A percentile compares a stretch with the other conserved stretches of the same genome.
Evolutionary conservation across 768 basidiomycete genomes (phyloP).

Genomic region (Boletus bicolor): DNA sequence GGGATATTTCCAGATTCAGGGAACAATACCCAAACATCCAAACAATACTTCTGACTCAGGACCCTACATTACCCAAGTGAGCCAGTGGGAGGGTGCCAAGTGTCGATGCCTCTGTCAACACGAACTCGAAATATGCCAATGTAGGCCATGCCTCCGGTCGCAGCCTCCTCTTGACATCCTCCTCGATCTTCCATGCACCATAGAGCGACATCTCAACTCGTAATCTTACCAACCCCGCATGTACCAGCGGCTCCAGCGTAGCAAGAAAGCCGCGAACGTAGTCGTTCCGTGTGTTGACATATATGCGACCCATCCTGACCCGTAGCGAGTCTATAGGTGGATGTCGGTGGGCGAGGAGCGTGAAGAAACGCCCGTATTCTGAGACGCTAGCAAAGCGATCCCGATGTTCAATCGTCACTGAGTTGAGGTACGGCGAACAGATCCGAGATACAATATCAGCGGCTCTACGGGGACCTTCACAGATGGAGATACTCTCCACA

Average conservation of each 20-base stretch:
- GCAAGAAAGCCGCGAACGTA: constrained; percentile 4
- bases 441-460: constrained; percentile 8
- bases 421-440: constrained; percentile 8
- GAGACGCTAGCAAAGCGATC: neutral
- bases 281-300: neutral
- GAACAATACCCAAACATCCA: neutral
- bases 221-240: constrained; percentile 2
- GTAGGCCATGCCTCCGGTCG: constrained; percentile 11
- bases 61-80: neutral
- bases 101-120: constrained; percentile 8
- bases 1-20: neutral
- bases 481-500: constrained; percentile 4
- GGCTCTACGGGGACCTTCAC: constrained; percentile 3
- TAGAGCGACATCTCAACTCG: constrained; percentile 9
- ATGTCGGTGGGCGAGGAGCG: constrained; percentile 2
- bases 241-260: constrained; percentile 2
- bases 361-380: constrained; percentile 5
- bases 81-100: neutral
- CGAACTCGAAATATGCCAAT: constrained; percentile 7
- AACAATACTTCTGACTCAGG: neutral
- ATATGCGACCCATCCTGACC: constrained; percentile 6
- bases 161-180: constrained; percentile 8
- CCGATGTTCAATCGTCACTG: constrained; percentile 4
- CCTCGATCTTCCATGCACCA: constrained; percentile 4
- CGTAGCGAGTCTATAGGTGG: constrained; percentile 2